phyloP scores from a whole-genome alignment of 345 rosid genomes.

The Lumnitzera racemosa region DNA sequence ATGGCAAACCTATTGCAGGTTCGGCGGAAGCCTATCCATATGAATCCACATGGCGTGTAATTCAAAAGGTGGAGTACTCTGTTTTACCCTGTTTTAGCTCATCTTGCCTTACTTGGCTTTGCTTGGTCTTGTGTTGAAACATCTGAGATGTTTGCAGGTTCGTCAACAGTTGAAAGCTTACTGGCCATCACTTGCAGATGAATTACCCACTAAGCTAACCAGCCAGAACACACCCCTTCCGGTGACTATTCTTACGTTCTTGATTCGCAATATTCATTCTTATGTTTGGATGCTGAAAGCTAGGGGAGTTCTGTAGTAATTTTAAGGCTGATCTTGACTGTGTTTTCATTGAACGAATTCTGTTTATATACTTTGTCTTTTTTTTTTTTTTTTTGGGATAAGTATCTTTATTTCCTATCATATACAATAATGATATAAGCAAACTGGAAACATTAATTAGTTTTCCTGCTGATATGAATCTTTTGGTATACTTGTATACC shows the following conservation, averaged over 20 bases:
- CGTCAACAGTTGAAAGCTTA: slow-evolving; percentile 46
- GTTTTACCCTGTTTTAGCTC: background rate
- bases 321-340: background rate
- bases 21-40: slow-evolving; percentile 71
- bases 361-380: no score
- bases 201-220: slow-evolving; percentile 49
- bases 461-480: no score
- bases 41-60: slow-evolving; percentile 85
- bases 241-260: slow-evolving; percentile 19
- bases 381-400: no score
- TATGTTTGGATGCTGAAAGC: background rate
- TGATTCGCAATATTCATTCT: background rate
- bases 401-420: no score
- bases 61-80: slow-evolving; percentile 47
- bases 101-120: background rate
- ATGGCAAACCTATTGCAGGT: slow-evolving; percentile 35
- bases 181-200: slow-evolving; percentile 73
- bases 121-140: slow-evolving; percentile 6
- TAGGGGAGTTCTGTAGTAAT: background rate
- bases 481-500: no score
- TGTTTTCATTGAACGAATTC: no score
- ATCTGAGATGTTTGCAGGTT: slow-evolving; percentile 41
- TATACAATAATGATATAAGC: no score
- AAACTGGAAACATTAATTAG: no score
- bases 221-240: slow-evolving; percentile 35